These are phyloP conservation scores for Elaeis guineensis DNA, from an alignment of 176 grass and related monocot genomes.

Conservation along the genomic window DNA sequence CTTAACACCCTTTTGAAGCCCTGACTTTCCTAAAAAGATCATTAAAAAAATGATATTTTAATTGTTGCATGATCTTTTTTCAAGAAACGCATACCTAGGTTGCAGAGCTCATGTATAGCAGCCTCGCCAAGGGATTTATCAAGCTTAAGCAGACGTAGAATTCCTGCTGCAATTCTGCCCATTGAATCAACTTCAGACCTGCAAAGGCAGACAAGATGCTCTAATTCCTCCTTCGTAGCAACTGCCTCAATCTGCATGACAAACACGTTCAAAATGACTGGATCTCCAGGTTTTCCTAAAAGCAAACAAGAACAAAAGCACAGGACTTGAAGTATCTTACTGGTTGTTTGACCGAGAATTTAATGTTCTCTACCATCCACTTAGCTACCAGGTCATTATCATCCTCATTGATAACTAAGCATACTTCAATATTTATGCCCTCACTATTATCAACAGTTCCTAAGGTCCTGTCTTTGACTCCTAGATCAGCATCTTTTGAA, in stretches of 20 bases:
- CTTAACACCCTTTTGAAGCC: too few species aligned
- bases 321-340: constrained; percentile 32
- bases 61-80: too few species aligned
- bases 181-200: constrained; percentile 89
- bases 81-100: constrained; percentile 54
- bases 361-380: constrained; percentile 88
- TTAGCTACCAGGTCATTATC: constrained; percentile 45
- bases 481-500: constrained; percentile 31
- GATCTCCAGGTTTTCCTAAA: constrained; percentile 1
- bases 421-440: constrained; percentile 80
- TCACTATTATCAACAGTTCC: constrained; percentile 31
- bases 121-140: constrained; percentile 87
- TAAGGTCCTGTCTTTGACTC: constrained; percentile 5
- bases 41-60: too few species aligned
- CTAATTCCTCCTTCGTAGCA: constrained; percentile 89
- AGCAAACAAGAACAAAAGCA: constrained; percentile 12
- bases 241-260: constrained; percentile 70
- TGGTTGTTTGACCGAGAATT: constrained; percentile 93
- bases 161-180: constrained; percentile 88
- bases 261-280: constrained; percentile 4
- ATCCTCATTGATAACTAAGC: constrained; percentile 49
- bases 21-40: too few species aligned
- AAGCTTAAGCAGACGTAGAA: constrained; percentile 82
- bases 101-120: constrained; percentile 78
- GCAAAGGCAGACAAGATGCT: constrained; percentile 69